phyloP scores from a whole-genome alignment of 352 stramenopile genomes.

The Blastocystis sp. region DNA sequence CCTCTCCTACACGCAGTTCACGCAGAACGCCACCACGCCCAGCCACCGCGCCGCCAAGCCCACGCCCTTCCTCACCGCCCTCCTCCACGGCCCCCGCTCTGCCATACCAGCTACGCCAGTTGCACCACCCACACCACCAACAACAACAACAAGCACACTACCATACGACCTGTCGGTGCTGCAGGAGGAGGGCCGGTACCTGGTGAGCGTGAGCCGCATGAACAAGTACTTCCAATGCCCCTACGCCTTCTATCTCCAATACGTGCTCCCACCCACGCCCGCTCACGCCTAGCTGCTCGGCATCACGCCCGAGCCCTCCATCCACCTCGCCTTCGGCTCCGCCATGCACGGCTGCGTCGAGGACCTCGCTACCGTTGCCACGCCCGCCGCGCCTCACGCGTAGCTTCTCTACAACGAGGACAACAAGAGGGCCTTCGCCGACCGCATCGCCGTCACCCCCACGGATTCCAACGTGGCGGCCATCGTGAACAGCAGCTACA shows the following conservation, averaged over 20 bases:
- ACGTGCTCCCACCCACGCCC: background rate
- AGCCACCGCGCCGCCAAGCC: background rate
- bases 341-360: conserved; percentile 36
- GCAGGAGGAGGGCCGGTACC: background rate
- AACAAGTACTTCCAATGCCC: conserved; percentile 22
- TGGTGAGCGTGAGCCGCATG: conserved; percentile 37
- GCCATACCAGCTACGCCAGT: background rate
- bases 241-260: conserved; percentile 46
- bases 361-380: conserved; percentile 5
- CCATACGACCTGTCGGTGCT: background rate
- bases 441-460: background rate
- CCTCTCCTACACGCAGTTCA: conserved; percentile 45
- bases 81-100: background rate
- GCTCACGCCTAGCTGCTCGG: background rate
- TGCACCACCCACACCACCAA: background rate
- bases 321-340: background rate
- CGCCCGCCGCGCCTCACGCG: background rate
- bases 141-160: background rate
- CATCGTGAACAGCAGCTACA: background rate
- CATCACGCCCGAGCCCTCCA: background rate
- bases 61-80: background rate
- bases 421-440: background rate
- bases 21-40: background rate
- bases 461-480: conserved; percentile 41
- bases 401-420: conserved; percentile 47